phyloP scores from a whole-genome alignment of 768 basidiomycete genomes.

The Leccinum arenicola region DNA sequence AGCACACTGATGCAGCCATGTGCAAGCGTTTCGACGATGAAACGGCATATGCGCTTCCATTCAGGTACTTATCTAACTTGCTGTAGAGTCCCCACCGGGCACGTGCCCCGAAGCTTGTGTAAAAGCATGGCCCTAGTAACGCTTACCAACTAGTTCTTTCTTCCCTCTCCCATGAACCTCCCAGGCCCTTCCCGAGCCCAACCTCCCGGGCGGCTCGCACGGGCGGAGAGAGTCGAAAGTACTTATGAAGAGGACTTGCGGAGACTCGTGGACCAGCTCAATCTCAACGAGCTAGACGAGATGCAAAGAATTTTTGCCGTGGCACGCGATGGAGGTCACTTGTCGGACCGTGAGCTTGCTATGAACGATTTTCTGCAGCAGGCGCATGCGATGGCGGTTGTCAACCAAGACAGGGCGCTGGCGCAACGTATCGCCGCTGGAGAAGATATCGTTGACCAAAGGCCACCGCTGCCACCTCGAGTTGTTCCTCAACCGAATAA shows the following conservation, averaged over 20 bases:
- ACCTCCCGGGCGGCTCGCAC: neutral
- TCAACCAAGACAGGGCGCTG: conserved; percentile 22
- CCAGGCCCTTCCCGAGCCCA: conserved; percentile 25
- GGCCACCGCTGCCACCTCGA: neutral
- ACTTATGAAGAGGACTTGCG: conserved; percentile 27
- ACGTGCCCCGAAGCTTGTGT: conserved; percentile 4
- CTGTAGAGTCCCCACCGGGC: neutral
- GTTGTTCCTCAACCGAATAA: neutral
- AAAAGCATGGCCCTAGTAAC: neutral
- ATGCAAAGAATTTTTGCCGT: conserved; percentile 11
- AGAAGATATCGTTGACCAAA: neutral
- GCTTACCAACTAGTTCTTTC: conserved; percentile 8
- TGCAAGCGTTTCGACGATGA: neutral
- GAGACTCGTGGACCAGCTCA: conserved; percentile 20
- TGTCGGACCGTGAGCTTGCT: conserved; percentile 26
- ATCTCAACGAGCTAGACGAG: conserved; percentile 18
- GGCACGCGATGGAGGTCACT: neutral
- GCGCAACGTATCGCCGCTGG: conserved; percentile 19
- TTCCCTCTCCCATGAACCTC: conserved; percentile 21
- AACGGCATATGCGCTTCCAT: neutral
- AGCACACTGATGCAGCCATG: neutral
- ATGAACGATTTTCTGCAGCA: conserved; percentile 27
- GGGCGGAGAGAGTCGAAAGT: conserved; percentile 17
- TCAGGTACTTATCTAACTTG: neutral
- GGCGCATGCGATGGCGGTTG: conserved; percentile 11